These are phyloP conservation scores for Chrysoporthe cubensis DNA, from an alignment of 2,329 filamentous ascomycete genomes.

Conservation along the genomic window DNA sequence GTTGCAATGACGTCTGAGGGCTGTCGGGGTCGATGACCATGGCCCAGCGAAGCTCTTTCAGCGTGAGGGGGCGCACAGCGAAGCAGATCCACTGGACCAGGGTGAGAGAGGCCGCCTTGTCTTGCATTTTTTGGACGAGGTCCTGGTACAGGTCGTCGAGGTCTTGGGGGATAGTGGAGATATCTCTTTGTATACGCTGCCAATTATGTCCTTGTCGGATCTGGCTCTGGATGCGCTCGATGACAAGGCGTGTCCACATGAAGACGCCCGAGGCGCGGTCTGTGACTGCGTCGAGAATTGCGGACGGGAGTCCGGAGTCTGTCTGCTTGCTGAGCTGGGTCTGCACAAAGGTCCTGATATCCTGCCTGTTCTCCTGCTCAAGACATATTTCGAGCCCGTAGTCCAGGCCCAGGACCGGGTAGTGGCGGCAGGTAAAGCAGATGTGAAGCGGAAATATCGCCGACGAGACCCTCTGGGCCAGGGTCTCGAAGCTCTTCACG, in stretches of 20 bases:
- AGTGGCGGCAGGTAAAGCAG: constrained; percentile 40
- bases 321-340: constrained; percentile 27
- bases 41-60: constrained; percentile 39
- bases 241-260: constrained; percentile 41
- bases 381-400: constrained; percentile 34
- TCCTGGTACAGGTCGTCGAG: constrained; percentile 35
- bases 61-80: constrained; percentile 33
- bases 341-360: constrained; percentile 39
- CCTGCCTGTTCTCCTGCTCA: constrained; percentile 38
- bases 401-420: constrained; percentile 35
- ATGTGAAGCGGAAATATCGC: constrained; percentile 31
- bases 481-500: constrained; percentile 30
- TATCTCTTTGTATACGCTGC: too few species aligned
- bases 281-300: constrained; percentile 30
- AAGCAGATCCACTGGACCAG: constrained; percentile 42
- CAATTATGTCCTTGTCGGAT: constrained; percentile 13
- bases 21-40: constrained; percentile 33
- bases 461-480: constrained; percentile 31
- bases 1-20: constrained; percentile 30
- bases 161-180: constrained; percentile 29
- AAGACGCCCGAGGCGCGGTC: constrained; percentile 40
- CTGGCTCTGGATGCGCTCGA: constrained; percentile 26
- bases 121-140: constrained; percentile 31
- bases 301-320: not conserved
- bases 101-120: constrained; percentile 29